phyloP scores from a whole-genome alignment of 2,329 filamentous ascomycete species.

The Periconia digitata region DNA sequence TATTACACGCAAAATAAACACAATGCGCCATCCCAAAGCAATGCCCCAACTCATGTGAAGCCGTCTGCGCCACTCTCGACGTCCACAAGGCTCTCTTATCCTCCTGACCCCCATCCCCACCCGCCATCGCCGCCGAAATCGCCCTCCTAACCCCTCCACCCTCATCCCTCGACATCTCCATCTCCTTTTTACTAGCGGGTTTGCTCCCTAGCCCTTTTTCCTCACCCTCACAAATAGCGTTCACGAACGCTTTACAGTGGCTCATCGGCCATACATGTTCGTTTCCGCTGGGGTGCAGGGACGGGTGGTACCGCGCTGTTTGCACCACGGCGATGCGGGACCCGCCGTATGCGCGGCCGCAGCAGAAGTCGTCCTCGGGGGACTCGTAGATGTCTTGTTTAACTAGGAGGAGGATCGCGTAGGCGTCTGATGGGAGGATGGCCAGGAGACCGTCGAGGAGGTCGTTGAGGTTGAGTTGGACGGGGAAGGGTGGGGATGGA shows the following conservation, averaged over 20 bases:
- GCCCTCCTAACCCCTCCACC: not conserved
- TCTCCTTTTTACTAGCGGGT: not conserved
- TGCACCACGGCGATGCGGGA: slow-evolving; percentile 65
- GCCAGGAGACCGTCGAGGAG: slow-evolving; percentile 59
- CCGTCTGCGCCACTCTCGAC: slow-evolving; percentile 54
- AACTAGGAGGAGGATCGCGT: slow-evolving; percentile 59
- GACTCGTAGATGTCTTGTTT: slow-evolving; percentile 67
- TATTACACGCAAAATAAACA: slow-evolving; percentile 64
- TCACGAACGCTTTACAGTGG: slow-evolving; percentile 59
- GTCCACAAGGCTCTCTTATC: slow-evolving; percentile 55
- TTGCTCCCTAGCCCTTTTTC: slow-evolving; percentile 11
- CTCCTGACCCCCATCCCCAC: not conserved
- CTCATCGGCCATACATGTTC: slow-evolving; percentile 66
- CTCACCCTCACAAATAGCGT: slow-evolving; percentile 40
- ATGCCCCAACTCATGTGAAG: slow-evolving; percentile 67
- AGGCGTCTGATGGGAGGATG: slow-evolving; percentile 60
- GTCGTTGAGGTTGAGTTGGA: slow-evolving; percentile 63
- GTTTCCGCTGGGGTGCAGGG: slow-evolving; percentile 46
- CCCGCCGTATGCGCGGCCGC: slow-evolving; percentile 66
- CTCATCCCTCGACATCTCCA: not conserved
- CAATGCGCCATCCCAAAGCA: slow-evolving; percentile 69
- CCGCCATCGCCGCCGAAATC: not conserved
- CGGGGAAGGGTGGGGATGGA: slow-evolving; percentile 50
- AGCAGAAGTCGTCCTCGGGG: slow-evolving; percentile 67
- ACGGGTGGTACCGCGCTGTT: slow-evolving; percentile 62